Evolutionary conservation across 352 stramenopile species (phyloP).

Genomic region (Stramenopiles sp.): DNA sequence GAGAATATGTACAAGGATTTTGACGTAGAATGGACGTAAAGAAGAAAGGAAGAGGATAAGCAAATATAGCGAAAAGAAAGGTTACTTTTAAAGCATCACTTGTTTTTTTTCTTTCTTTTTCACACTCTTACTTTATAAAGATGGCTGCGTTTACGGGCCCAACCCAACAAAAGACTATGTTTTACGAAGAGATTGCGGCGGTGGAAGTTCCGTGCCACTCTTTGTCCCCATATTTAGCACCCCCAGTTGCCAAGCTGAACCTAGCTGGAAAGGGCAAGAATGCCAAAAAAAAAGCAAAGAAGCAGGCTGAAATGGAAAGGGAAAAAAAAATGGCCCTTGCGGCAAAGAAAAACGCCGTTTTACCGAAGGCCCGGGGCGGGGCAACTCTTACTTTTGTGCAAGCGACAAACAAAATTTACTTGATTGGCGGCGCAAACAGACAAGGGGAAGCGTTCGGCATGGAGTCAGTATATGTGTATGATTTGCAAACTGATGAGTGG

Average conservation of each 20-base stretch:
- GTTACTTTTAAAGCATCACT: not conserved
- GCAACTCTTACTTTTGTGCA: not conserved
- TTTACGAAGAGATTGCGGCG: slow-evolving; percentile 3
- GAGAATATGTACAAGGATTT: no score
- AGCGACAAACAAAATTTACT: not conserved
- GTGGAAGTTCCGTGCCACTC: not conserved
- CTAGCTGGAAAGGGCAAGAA: not conserved
- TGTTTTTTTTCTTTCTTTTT: not conserved
- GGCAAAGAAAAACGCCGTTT: not conserved
- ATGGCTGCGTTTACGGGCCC: not conserved
- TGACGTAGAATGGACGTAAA: no score
- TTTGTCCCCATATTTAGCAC: not conserved
- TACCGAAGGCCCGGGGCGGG: not conserved
- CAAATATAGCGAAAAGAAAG: not conserved
- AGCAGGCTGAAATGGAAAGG: not conserved
- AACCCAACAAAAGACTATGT: slow-evolving; percentile 7
- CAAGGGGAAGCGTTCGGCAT: not conserved
- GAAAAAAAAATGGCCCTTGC: not conserved
- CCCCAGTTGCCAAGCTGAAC: not conserved
- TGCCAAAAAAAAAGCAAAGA: slow-evolving; percentile 11
- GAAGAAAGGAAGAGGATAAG: no score
- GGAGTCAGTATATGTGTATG: not conserved
- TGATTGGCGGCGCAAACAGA: slow-evolving; percentile 7
- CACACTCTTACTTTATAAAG: not conserved
- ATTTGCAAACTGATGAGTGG: not conserved